Evolutionary conservation across 2,329 filamentous ascomycete genomes (phyloP), one percentile per base, ranked within the genome.

Genomic region (Xylariomycetidae sp.): DNA sequence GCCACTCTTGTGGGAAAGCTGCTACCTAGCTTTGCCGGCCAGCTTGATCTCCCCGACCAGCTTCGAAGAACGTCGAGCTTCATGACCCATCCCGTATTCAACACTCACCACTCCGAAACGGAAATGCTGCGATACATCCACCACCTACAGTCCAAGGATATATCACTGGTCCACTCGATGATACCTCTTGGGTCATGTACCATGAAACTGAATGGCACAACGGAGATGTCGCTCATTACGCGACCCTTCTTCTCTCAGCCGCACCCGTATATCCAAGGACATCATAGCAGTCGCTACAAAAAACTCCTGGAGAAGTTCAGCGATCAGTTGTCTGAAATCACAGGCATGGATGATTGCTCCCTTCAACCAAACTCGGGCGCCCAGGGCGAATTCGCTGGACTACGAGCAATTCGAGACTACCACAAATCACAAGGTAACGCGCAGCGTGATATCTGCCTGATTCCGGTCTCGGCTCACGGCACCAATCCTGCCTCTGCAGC

Each of bases 181-280:
- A 96, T 96, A 40, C 88, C 90, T 3, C 75, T 96, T 1, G 90
- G 90, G 14, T 95, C 90, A 1, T 96, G 90, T 69, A 96, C 90
- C 10, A 96, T 96, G 90, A 96, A 96, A 70, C 78, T 95, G 33
- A 95, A 95, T 58, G 85, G 84, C 25, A 92, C 89, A 3, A 85
- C 85, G 1, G 87, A 95, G 65, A 95, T 96, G 90, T 74, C 85
- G 12, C 83, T 89, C 6, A 73, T 95, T 35, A 85, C 85, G 1
- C 82, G 79, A 63, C 77, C 80, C 1, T 76, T 81, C 31, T 86
- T 89, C 52, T 74, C 84, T 25, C 77, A 82, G 40, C 70, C 94
- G 20, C 90, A 96, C 62, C 90, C 90, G 0, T 87, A 88, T 52
- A 75, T 80, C 23, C 82, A 83, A 0, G 12, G 51, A 65, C 0